These are phyloP conservation scores for Pelargonium fulgidum DNA, from an alignment of 441 rosid genomes.

Conservation along the genomic window DNA sequence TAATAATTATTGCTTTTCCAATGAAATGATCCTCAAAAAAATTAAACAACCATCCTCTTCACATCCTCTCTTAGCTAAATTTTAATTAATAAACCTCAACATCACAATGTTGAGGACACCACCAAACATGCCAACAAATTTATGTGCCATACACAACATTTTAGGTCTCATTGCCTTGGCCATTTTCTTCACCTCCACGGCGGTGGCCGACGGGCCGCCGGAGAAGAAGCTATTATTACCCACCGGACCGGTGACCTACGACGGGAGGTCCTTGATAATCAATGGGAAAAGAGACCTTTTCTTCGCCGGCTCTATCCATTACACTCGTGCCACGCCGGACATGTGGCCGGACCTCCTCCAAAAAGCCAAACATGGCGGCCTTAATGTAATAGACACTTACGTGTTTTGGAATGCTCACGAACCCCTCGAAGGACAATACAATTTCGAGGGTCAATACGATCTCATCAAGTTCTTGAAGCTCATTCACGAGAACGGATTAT, in stretches of 20 bases:
- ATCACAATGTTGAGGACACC: background rate
- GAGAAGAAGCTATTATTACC: slow-evolving; percentile 7
- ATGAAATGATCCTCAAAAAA: slow-evolving; percentile 5
- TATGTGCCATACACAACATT: too few relatives aligned
- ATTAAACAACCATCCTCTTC: background rate
- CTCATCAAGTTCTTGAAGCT: slow-evolving; percentile 68
- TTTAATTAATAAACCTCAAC: too few relatives aligned
- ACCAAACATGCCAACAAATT: background rate
- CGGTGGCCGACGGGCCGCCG: too few relatives aligned
- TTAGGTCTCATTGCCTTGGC: too few relatives aligned
- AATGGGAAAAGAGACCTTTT: slow-evolving; percentile 74
- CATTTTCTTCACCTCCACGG: too few relatives aligned
- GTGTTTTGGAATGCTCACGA: slow-evolving; percentile 85
- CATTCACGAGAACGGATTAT: slow-evolving; percentile 48
- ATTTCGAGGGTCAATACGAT: slow-evolving; percentile 69
- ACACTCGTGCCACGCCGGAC: slow-evolving; percentile 84
- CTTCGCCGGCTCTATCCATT: slow-evolving; percentile 86
- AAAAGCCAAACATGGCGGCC: slow-evolving; percentile 65
- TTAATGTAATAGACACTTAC: slow-evolving; percentile 72
- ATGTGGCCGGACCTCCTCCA: slow-evolving; percentile 64
- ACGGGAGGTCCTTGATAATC: slow-evolving; percentile 62
- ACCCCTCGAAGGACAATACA: slow-evolving; percentile 62
- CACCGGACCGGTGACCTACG: slow-evolving; percentile 43
- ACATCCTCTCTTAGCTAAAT: background rate
- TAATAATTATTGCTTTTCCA: too few relatives aligned